These are phyloP conservation scores for Kodamaea kaohsiungensis DNA, from an alignment of 805 yeast genomes.

Conservation along the genomic window DNA sequence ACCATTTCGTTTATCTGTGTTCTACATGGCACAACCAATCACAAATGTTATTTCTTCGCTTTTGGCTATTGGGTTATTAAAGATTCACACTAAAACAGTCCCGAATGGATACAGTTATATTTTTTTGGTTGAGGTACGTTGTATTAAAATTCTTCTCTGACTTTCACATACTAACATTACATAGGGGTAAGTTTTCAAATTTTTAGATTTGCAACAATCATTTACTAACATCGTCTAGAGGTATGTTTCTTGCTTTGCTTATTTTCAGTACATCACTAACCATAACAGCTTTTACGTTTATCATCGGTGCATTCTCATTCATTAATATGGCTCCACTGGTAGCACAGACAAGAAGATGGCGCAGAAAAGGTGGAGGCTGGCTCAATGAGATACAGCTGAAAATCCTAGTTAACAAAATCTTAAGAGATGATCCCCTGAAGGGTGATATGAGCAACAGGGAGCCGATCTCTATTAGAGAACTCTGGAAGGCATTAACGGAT, in stretches of 20 bases:
- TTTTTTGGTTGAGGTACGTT: slow-evolving; percentile 25
- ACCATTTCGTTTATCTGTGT: slow-evolving; percentile 58
- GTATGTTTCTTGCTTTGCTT: not conserved
- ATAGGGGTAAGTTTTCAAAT: not conserved
- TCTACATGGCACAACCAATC: slow-evolving; percentile 57
- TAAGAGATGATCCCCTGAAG: slow-evolving; percentile 32
- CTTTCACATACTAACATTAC: not conserved
- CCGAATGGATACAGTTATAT: slow-evolving; percentile 27
- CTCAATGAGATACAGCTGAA: slow-evolving; percentile 28
- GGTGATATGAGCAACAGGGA: slow-evolving; percentile 35
- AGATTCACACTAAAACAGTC: slow-evolving; percentile 27
- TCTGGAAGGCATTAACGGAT: slow-evolving; percentile 21
- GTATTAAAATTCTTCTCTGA: not conserved
- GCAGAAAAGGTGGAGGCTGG: slow-evolving; percentile 15
- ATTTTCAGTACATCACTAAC: not conserved
- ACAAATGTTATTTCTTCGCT: slow-evolving; percentile 49
- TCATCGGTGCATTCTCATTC: slow-evolving; percentile 22
- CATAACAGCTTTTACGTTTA: slow-evolving; percentile 12
- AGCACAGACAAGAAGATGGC: slow-evolving; percentile 19
- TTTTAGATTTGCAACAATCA: not conserved
- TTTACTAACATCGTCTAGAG: not conserved
- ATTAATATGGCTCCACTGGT: slow-evolving; percentile 51
- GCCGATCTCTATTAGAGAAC: slow-evolving; percentile 20
- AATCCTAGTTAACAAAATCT: slow-evolving; percentile 28
- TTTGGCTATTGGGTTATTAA: slow-evolving; percentile 53